Conservation (phyloP, 1,284 basidiomycete genomes). For the Sphaerobolus stellatus region DNA sequence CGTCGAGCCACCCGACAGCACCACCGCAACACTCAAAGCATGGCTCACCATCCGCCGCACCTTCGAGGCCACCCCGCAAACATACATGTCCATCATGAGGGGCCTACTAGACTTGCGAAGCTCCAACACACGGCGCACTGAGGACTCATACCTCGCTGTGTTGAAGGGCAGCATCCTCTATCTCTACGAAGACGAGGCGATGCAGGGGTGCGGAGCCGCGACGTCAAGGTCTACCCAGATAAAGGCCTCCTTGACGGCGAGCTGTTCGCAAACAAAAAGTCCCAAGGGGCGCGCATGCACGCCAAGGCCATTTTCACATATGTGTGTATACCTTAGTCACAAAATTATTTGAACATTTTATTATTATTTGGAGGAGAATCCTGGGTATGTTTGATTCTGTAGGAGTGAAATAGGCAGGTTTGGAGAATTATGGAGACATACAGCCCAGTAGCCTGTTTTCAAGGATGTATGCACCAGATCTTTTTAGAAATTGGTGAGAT, state of each 20-base stretch:
- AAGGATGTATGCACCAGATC: no score
- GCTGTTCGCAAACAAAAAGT: slow-evolving; percentile 86
- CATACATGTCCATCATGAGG: slow-evolving; percentile 67
- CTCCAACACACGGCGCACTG: slow-evolving; percentile 75
- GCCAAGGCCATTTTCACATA: no score
- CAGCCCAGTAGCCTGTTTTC: no score
- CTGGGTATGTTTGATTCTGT: no score
- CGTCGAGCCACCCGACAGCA: slow-evolving; percentile 1
- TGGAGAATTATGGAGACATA: no score
- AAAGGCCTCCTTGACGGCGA: slow-evolving; percentile 72
- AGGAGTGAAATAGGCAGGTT: no score
- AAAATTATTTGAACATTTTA: no score
- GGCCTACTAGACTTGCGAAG: slow-evolving; percentile 74
- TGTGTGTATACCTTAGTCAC: no score
- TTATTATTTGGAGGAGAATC: no score
- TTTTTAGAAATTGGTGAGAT: no score
- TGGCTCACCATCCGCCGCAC: slow-evolving; percentile 86
- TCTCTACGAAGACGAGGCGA: slow-evolving; percentile 86
- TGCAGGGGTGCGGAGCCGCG: slow-evolving; percentile 83
- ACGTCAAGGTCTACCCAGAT: slow-evolving; percentile 73
- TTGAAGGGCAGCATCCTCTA: slow-evolving; percentile 88
- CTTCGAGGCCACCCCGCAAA: slow-evolving; percentile 62
- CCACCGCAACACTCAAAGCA: slow-evolving; percentile 56
- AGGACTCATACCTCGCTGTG: slow-evolving; percentile 86
- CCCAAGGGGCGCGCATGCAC: no score